Evolutionary conservation across 2,329 filamentous ascomycete species (phyloP), one percentile per base, ranked within the genome.

Genomic region (Sporothrix globosa): DNA sequence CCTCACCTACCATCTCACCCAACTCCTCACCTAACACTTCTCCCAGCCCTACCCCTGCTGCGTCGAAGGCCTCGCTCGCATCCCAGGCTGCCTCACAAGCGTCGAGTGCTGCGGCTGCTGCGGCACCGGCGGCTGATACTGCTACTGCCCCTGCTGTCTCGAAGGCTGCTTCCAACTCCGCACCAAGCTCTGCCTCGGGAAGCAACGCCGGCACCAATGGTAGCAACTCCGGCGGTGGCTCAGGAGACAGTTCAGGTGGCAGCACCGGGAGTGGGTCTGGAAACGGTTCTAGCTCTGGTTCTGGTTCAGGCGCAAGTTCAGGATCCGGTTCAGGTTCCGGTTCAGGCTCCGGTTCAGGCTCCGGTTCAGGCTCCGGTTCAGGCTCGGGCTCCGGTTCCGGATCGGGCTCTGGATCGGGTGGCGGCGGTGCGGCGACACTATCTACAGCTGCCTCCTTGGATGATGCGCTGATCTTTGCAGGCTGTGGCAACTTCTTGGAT

Each of bases 391-490:
- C 61, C 0, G 61, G 61, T 4, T 44, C 30, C 2, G 65, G 50
- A 13, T 53, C 48, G 0, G 68, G 68, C 11, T 54, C 48, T 1
- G 58, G 67, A 11, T 58, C 54, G 13, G 67, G 67, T 50, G 19
- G 44, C 24, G 41, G 58, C 5, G 65, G 65, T 11, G 53, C 68
- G 0, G 56, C 71, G 2, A 72, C 71, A 1, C 69, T 72, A 6
- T 60, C 71, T 3, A 54, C 58, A 1, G 46, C 52, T 1, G 71
- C 71, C 1, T 72, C 71, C 19, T 24, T 72, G 11, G 69, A 70
- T 6, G 71, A 72, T 27, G 71, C 71, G 3, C 71, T 72, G 41
- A 70, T 67, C 19, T 72, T 72, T 58, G 71, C 71, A 2, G 69
- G 71, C 53, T 72, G 71, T 9, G 24, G 30, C 10, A 63, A 61